phyloP scores from a whole-genome alignment of 208 protist genomes.

The Strigomonas galati region DNA sequence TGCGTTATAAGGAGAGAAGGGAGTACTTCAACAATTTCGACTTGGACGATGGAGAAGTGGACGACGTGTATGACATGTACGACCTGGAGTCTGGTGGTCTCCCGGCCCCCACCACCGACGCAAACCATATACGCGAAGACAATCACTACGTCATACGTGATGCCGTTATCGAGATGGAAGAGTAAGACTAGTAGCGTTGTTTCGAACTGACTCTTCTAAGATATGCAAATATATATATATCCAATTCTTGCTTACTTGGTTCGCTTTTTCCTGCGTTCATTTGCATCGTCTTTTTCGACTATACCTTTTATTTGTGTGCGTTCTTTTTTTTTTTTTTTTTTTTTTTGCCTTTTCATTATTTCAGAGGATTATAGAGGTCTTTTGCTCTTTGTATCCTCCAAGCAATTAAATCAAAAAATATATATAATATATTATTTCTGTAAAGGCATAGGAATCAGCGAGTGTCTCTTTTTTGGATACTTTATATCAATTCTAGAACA shows the following conservation, averaged over 20 bases:
- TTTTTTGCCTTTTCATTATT: no score
- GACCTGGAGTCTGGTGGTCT: neutral
- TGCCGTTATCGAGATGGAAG: conserved; percentile 81
- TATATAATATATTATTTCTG: no score
- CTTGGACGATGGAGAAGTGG: conserved; percentile 64
- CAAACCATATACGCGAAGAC: neutral
- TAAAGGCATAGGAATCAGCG: no score
- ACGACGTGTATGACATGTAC: conserved; percentile 69
- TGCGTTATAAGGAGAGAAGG: conserved; percentile 54
- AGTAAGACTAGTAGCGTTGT: conserved; percentile 33
- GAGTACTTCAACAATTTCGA: conserved; percentile 79
- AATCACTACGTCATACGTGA: conserved; percentile 19
- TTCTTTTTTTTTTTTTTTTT: conserved; percentile 17
- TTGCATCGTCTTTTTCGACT: conserved; percentile 3
- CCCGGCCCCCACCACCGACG: neutral
- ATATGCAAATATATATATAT: neutral
- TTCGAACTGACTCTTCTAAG: neutral
- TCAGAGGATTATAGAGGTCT: no score
- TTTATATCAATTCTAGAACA: no score
- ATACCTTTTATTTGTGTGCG: neutral
- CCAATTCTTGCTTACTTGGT: conserved; percentile 8
- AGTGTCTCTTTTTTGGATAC: no score
- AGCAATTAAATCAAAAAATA: no score
- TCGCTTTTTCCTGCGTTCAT: conserved; percentile 4
- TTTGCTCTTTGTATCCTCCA: no score